Conservation (phyloP, 352 stramenopile genomes). For the Phytopythium delawarense region DNA sequence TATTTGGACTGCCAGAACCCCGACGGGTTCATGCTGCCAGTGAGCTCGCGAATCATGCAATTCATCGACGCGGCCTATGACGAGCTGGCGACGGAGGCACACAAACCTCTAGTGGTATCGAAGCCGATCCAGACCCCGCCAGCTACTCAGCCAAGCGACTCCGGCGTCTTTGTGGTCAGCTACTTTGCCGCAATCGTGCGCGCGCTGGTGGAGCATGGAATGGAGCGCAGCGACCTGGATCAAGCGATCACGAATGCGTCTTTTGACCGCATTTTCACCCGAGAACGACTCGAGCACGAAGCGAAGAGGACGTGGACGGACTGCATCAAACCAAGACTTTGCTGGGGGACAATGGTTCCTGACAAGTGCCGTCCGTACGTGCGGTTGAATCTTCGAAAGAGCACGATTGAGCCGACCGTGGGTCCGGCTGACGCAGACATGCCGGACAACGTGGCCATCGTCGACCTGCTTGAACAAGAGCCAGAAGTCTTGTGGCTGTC, state of each 20-base stretch:
- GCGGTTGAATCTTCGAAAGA: background rate
- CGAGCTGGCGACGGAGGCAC: background rate
- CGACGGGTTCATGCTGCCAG: background rate
- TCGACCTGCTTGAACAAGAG: background rate
- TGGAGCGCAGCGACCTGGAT: background rate
- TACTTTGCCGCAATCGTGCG: conserved; percentile 1
- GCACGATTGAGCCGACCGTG: background rate
- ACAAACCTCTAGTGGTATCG: background rate
- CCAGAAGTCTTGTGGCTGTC: background rate
- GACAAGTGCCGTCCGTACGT: background rate
- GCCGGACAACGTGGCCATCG: background rate
- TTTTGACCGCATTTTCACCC: background rate
- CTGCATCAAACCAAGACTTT: background rate
- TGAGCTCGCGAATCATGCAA: background rate
- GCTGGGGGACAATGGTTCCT: background rate
- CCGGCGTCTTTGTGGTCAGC: background rate
- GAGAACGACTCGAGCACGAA: background rate
- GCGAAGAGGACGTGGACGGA: background rate
- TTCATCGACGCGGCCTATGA: background rate
- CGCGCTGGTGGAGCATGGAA: background rate
- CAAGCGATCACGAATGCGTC: background rate
- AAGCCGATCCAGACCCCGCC: background rate
- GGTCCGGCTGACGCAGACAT: background rate
- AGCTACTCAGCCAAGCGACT: background rate
- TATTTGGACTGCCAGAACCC: background rate